A percentile compares a stretch with the other conserved stretches of the same genome.
Conservation (phyloP, 2,329 filamentous ascomycete genomes). For the Colletotrichum acutatum region DNA sequence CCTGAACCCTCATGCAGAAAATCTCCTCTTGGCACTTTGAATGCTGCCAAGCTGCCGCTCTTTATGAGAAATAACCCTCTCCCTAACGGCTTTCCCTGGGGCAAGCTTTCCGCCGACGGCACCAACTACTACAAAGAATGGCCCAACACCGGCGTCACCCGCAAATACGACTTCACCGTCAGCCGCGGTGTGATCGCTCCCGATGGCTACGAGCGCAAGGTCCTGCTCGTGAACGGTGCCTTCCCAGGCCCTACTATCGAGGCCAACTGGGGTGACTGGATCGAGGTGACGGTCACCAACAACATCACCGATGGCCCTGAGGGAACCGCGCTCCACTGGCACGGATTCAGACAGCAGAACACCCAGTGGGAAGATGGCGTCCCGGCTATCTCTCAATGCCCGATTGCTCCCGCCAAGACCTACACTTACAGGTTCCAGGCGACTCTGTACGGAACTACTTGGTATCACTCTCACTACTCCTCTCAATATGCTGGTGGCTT, state of each 20-base stretch:
- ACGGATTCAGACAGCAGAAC: conserved; percentile 60
- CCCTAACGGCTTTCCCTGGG: conserved; percentile 64
- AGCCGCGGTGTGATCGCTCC: conserved; percentile 62
- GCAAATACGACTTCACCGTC: conserved; percentile 65
- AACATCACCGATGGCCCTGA: conserved; percentile 64
- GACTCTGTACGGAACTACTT: conserved; percentile 64
- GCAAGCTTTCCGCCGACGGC: conserved; percentile 49
- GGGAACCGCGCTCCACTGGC: conserved; percentile 64
- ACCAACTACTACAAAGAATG: conserved; percentile 62
- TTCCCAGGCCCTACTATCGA: conserved; percentile 75
- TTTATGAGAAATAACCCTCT: conserved; percentile 62
- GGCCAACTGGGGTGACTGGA: conserved; percentile 71
- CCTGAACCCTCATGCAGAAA: conserved; percentile 40
- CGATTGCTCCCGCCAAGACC: conserved; percentile 69
- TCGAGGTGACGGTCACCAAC: conserved; percentile 77
- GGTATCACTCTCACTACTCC: conserved; percentile 72
- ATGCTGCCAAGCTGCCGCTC: conserved; percentile 49
- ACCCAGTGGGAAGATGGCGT: conserved; percentile 66
- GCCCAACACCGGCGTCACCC: conserved; percentile 65
- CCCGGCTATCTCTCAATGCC: conserved; percentile 69
- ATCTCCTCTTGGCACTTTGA: conserved; percentile 53
- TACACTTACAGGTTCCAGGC: conserved; percentile 65
- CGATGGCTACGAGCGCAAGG: conserved; percentile 64
- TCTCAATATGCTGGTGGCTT: conserved; percentile 70
- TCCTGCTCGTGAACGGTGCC: conserved; percentile 72